These are phyloP conservation scores for Metarhizium rileyi DNA, from an alignment of 2,329 filamentous ascomycete genomes.

Conservation along the genomic window DNA sequence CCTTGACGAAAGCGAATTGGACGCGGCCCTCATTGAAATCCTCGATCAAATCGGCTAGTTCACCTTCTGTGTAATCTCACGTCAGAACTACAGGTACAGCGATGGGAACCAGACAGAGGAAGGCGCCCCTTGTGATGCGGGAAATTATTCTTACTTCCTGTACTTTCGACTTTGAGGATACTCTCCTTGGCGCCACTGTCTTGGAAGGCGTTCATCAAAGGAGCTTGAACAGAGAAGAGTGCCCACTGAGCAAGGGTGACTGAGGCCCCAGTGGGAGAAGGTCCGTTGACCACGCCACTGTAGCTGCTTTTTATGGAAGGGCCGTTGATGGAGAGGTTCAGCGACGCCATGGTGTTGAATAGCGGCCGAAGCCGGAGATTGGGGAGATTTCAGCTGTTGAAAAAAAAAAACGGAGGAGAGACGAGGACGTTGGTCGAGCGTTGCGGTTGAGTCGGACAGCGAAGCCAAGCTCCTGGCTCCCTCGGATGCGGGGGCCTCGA, in stretches of 20 bases:
- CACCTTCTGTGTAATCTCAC: constrained; percentile 56
- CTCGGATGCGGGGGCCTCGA: neutral
- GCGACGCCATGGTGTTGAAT: constrained; percentile 55
- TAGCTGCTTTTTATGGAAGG: constrained; percentile 79
- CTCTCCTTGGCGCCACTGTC: constrained; percentile 82
- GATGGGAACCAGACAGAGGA: neutral
- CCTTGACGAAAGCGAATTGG: constrained; percentile 93
- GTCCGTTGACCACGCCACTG: constrained; percentile 45
- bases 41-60: constrained; percentile 80
- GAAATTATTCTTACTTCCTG: constrained; percentile 53
- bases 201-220: constrained; percentile 87
- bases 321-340: constrained; percentile 71
- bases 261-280: constrained; percentile 48
- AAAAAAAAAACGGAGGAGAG: neutral
- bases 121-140: neutral
- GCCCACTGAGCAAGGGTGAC: constrained; percentile 88
- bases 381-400: neutral
- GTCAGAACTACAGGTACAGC: constrained; percentile 11
- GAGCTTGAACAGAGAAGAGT: constrained; percentile 84
- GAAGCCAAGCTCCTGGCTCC: neutral
- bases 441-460: neutral
- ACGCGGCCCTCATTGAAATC: constrained; percentile 95
- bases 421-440: constrained; percentile 1
- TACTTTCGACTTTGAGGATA: constrained; percentile 85
- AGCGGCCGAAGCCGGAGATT: neutral